phyloP scores from a whole-genome alignment of 352 stramenopile species.

The Phytophthora fragariae region DNA sequence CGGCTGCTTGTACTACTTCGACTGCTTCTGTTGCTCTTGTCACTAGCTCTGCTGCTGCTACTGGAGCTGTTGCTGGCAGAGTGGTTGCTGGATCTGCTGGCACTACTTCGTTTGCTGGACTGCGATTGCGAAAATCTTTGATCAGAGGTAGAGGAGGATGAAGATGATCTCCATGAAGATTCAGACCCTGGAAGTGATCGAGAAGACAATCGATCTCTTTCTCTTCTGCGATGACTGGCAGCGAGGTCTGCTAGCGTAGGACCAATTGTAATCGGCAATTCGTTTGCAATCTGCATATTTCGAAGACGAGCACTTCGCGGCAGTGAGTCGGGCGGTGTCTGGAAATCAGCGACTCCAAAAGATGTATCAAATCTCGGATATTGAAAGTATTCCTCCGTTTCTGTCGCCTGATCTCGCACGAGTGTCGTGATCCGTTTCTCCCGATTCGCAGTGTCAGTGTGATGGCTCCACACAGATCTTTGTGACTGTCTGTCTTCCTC shows the following conservation, averaged over 20 bases:
- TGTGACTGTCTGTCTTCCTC: neutral
- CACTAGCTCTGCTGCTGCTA: conserved; percentile 12
- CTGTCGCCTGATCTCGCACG: conserved; percentile 32
- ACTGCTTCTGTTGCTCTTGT: conserved; percentile 2
- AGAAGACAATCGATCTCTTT: neutral
- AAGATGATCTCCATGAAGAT: conserved; percentile 15
- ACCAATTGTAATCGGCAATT: conserved; percentile 10
- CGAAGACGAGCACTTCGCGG: neutral
- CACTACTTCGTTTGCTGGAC: conserved; percentile 19
- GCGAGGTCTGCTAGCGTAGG: conserved; percentile 35
- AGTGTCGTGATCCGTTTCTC: conserved; percentile 28
- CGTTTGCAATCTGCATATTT: neutral
- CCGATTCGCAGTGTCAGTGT: conserved; percentile 7
- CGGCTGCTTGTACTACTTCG: neutral
- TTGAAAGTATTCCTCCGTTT: conserved; percentile 15
- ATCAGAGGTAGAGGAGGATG: conserved; percentile 7
- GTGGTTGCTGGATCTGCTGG: conserved; percentile 1
- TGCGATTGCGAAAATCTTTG: neutral
- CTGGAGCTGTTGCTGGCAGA: conserved; percentile 6
- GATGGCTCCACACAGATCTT: neutral
- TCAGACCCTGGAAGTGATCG: neutral
- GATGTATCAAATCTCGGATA: neutral
- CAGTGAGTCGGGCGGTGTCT: neutral
- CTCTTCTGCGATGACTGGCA: neutral
- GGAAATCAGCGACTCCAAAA: conserved; percentile 4